Percentiles rank a stretch among this genome's conserved stretches.
These are phyloP conservation scores for Penicillium italicum DNA, from an alignment of 2,329 filamentous ascomycete species.

Conservation along the genomic window DNA sequence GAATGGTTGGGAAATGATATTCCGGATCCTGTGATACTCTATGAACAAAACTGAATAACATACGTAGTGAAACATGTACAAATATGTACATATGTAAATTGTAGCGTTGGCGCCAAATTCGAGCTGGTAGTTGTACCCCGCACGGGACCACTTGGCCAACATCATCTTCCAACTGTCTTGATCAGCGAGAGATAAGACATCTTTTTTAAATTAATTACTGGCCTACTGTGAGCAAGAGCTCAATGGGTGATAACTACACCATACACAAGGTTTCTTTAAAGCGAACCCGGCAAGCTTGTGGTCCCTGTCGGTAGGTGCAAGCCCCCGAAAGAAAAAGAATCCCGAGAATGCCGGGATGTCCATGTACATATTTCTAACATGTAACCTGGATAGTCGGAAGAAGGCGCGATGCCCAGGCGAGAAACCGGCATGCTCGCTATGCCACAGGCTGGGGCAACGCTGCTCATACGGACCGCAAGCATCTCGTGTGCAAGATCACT, in stretches of 20 bases:
- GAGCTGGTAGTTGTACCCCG: too few relatives aligned
- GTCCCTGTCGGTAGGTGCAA: constrained; percentile 24
- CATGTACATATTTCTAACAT: background rate
- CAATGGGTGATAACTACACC: constrained; percentile 18
- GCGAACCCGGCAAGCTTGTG: constrained; percentile 27
- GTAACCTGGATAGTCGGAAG: constrained; percentile 18
- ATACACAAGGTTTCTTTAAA: constrained; percentile 28
- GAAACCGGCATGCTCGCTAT: constrained; percentile 26
- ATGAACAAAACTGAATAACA: background rate
- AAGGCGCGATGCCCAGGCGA: constrained; percentile 30
- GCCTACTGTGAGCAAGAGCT: background rate
- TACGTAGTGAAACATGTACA: too few relatives aligned
- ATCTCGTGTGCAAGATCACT: background rate
- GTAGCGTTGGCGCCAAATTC: background rate
- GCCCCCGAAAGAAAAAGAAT: background rate
- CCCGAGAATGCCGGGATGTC: background rate
- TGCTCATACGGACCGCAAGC: constrained; percentile 20
- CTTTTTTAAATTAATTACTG: background rate
- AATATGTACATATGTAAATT: background rate
- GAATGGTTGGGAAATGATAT: background rate
- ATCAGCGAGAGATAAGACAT: background rate
- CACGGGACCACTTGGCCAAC: background rate
- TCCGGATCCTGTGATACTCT: background rate
- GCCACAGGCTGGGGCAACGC: constrained; percentile 21
- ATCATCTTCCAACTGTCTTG: background rate